phyloP scores from a whole-genome alignment of 352 stramenopile genomes.

The Paralagenidium karlingii region DNA sequence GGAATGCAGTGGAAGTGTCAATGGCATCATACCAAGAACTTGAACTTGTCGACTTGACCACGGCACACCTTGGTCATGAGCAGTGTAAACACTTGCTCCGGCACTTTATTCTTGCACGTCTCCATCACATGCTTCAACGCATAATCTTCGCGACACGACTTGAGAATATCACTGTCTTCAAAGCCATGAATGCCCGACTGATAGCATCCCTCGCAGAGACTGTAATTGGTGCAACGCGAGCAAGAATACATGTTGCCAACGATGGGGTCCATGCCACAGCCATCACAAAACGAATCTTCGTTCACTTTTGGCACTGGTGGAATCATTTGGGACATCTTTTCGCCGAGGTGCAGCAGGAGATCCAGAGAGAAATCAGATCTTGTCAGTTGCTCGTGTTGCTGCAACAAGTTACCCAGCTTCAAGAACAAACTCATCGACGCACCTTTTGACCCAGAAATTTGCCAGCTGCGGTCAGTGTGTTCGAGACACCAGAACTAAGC shows the following conservation, averaged over 20 bases:
- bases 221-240: constrained; percentile 77
- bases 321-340: constrained; percentile 61
- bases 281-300: constrained; percentile 84
- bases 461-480: constrained; percentile 52
- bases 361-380: neutral
- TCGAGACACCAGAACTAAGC: constrained; percentile 16
- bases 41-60: constrained; percentile 81
- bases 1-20: neutral
- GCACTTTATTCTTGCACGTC: constrained; percentile 55
- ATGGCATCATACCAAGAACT: constrained; percentile 33
- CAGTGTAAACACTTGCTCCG: constrained; percentile 70
- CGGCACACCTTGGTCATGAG: constrained; percentile 76
- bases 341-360: neutral
- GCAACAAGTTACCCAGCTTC: too few species aligned
- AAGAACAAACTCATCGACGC: neutral
- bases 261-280: constrained; percentile 82
- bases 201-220: constrained; percentile 75
- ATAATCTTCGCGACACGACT: constrained; percentile 74
- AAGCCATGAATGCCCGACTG: constrained; percentile 73
- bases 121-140: constrained; percentile 66
- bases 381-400: neutral
- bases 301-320: constrained; percentile 60
- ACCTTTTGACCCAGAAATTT: constrained; percentile 71
- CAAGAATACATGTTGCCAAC: constrained; percentile 83
- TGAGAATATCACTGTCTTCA: constrained; percentile 63